These are phyloP conservation scores for Hypoxylon fuscum DNA, from an alignment of 495 filamentous ascomycete species.

Conservation along the genomic window DNA sequence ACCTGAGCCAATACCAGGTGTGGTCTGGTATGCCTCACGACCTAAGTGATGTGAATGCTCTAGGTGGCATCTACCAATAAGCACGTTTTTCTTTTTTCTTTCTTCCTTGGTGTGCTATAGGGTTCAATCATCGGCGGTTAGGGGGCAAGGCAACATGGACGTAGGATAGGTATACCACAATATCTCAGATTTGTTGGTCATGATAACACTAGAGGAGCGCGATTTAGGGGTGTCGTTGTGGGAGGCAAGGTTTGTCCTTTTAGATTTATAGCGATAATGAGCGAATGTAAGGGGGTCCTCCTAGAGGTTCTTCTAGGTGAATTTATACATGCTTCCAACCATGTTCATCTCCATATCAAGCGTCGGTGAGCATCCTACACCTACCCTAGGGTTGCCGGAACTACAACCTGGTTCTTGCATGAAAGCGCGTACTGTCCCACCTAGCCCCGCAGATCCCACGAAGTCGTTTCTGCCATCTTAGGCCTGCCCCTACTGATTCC, in stretches of 20 bases:
- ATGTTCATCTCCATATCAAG: not conserved
- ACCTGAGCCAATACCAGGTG: slow-evolving; percentile 25
- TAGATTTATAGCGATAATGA: not conserved
- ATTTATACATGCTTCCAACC: not conserved
- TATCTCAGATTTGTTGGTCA: slow-evolving; percentile 2
- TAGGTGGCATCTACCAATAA: slow-evolving; percentile 28
- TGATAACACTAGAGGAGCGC: not conserved
- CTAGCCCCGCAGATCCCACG: not conserved
- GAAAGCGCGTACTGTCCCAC: not conserved
- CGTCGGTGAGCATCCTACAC: not conserved
- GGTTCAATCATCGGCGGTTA: not conserved
- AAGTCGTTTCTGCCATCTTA: not conserved
- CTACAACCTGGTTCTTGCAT: not conserved
- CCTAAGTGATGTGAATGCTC: slow-evolving; percentile 16
- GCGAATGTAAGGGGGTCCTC: not conserved
- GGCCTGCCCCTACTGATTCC: not conserved
- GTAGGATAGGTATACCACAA: slow-evolving; percentile 19
- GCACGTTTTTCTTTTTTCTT: not conserved
- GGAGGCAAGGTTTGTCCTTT: not conserved
- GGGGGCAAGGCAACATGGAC: not conserved
- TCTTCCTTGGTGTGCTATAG: not conserved
- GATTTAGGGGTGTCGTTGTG: not conserved
- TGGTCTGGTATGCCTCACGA: slow-evolving; percentile 32
- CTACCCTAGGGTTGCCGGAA: not conserved
- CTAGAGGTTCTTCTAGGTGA: not conserved